Conservation (phyloP, 2,329 filamentous ascomycete species). For the Monilinia fructigena region DNA sequence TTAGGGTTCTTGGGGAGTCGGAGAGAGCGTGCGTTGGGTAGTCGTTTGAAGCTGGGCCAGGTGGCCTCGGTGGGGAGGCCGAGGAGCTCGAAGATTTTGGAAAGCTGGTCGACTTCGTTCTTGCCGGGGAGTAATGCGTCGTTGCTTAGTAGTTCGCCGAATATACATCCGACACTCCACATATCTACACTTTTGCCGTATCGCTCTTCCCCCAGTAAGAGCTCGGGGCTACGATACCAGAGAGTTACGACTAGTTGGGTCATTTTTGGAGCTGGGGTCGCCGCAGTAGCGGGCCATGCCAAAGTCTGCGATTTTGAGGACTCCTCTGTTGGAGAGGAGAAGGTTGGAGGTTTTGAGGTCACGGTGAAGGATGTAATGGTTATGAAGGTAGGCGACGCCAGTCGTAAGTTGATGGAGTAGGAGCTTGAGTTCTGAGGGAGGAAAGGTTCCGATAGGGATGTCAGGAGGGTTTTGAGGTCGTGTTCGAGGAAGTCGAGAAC, state of each 20-base stretch:
- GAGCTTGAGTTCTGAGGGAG: slow-evolving; percentile 87
- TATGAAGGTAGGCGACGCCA: slow-evolving; percentile 82
- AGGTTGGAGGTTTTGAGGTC: slow-evolving; percentile 94
- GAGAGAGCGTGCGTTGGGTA: slow-evolving; percentile 82
- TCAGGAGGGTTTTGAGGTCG: slow-evolving; percentile 88
- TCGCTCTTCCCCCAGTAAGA: slow-evolving; percentile 74
- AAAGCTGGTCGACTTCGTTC: slow-evolving; percentile 89
- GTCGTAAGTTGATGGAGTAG: slow-evolving; percentile 78
- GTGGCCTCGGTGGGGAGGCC: slow-evolving; percentile 78
- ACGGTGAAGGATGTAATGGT: slow-evolving; percentile 86
- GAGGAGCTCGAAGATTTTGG: slow-evolving; percentile 84
- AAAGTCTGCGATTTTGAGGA: slow-evolving; percentile 95
- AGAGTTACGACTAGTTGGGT: slow-evolving; percentile 94
- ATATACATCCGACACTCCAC: slow-evolving; percentile 96
- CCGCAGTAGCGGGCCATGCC: slow-evolving; percentile 93
- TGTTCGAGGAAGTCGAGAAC: slow-evolving; percentile 98
- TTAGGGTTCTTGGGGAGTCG: slow-evolving; percentile 58
- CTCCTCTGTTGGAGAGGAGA: slow-evolving; percentile 90
- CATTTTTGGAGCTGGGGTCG: slow-evolving; percentile 73
- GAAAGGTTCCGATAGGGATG: slow-evolving; percentile 93
- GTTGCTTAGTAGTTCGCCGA: slow-evolving; percentile 83
- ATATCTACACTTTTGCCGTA: slow-evolving; percentile 83
- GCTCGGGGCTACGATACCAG: slow-evolving; percentile 92
- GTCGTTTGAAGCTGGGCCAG: slow-evolving; percentile 83
- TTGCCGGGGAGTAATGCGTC: slow-evolving; percentile 82